phyloP scores from a whole-genome alignment of 2,329 filamentous ascomycete genomes.

The Emergomyces pasteurianus region DNA sequence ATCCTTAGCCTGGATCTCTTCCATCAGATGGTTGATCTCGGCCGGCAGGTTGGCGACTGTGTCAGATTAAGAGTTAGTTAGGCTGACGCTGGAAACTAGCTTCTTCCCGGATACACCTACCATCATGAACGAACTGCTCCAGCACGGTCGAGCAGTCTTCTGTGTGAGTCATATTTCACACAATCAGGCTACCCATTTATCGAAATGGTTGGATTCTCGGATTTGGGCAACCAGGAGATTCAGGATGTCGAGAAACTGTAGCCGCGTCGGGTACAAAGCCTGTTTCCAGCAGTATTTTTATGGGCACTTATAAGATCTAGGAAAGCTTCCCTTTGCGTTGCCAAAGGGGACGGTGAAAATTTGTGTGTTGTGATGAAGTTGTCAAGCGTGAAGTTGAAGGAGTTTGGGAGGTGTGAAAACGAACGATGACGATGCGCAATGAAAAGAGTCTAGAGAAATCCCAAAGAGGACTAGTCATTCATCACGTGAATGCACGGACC shows the following conservation, averaged over 20 bases:
- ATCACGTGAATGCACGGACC: not conserved
- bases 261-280: not conserved
- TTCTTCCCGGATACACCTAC: slow-evolving; percentile 21
- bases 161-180: slow-evolving; percentile 35
- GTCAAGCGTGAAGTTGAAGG: not conserved
- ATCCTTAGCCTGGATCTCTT: slow-evolving; percentile 56
- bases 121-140: slow-evolving; percentile 56
- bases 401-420: not conserved
- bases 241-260: not conserved
- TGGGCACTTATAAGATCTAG: not conserved
- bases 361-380: not conserved
- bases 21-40: slow-evolving; percentile 53
- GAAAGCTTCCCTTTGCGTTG: not conserved
- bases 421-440: not conserved
- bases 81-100: not conserved
- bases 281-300: not conserved
- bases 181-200: not conserved
- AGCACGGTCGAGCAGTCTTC: slow-evolving; percentile 53
- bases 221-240: not conserved
- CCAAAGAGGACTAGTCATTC: not conserved
- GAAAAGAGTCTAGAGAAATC: not conserved
- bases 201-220: not conserved
- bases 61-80: slow-evolving; percentile 4
- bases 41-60: slow-evolving; percentile 46
- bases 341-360: not conserved